Base-by-base conservation (phyloP, 225 moss, liverwort and hornwort species). In the Ulota crispa region DNA sequence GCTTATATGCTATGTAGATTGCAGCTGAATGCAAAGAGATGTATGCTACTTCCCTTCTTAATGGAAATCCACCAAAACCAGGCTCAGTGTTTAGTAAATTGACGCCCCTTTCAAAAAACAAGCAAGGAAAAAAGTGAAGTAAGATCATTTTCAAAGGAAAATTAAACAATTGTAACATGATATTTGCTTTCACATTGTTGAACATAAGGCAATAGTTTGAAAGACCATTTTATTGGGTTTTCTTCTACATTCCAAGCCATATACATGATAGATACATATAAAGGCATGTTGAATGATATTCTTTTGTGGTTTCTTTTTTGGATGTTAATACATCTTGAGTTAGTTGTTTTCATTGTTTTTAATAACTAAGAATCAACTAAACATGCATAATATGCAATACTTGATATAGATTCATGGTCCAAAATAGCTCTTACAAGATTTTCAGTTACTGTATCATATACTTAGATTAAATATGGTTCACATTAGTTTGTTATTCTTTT, bases 21-120 rank as follows among this genome's bases (percentile, higher is more conserved):
- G 73, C 78, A 54, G 43, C 34, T 42, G 32, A 55, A 73, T 85
- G 82, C 41, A 74, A 85, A 74, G 85, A 85, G 62, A 12, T 85
- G 34, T 85, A 78, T 54, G 32, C 15, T 8, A 21, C 68, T 9
- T 85, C 73, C 20, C 63, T 85, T 54, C 5, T 4, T 3, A 30
- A 68, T 55, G 74, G 63, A 54, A 62, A 68, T 52, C 27, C 31
- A 62, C 73, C 78, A 3, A 85, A 68, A n/a, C 8, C 7, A 3
- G 52, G 73, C 10, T 20, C 7, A 7, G 16, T 85, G 5, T 82
- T 85, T 11, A 82, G 85, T 10, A 85, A 74, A 62, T 68, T 82
- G 42, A 73, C 82, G 27, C 21, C 13, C 10, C 41, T 73, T 26
- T 30, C 53, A 20, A 85, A 82, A 78, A 31, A 19, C 2, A 85